Evolutionary conservation across 1,284 basidiomycete species (phyloP), one percentile per base, ranked within the genome.

Genomic region (Naganishia albida): DNA sequence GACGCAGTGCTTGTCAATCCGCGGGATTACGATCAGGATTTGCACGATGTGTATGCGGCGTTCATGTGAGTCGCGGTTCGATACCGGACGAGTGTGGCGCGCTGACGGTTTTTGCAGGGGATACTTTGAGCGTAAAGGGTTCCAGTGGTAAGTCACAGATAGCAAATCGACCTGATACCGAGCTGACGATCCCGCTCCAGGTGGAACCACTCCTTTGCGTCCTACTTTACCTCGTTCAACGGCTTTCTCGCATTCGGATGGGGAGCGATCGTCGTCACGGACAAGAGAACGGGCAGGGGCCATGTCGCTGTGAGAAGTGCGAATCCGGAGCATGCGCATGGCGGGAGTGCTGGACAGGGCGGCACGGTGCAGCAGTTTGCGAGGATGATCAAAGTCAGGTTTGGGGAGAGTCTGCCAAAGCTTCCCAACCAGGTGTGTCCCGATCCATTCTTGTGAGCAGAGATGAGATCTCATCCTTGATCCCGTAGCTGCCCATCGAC

Each of bases 21-120:
- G 7, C 82, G 82, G 69, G 89, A 88, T 34, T 92, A 89, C 85
- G 86, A 90, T 71, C 88, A 87, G 71, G 90, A 92, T 76, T 82
- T 93, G 15, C 90, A 93, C 71, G 91, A 90, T 49, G 85, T 91
- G 18, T 92, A 91, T 74, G 87, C 89, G 13, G 89, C 88, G 13
- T 92, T 90, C 76, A 86, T 92, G 78, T 78, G 62, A 72, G 78
- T 55, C 26, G 20, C n/a, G 3, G 25, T 50, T 7, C 34, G 8
- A 10, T 34, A 1, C 12, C 20, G 30, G 16, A 3, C 18, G 7
- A 43, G 15, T 23, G 16, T 28, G 4, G 13, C 40, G 16, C 12
- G 20, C 42, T 40, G 59, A 38, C 38, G 54, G 42, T 16, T 63
- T 30, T 48, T 18, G 4, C 68, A 79, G 77, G 28, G 89, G 89